phyloP scores from a whole-genome alignment of 495 filamentous ascomycete species.

The Penicillium desertorum region DNA sequence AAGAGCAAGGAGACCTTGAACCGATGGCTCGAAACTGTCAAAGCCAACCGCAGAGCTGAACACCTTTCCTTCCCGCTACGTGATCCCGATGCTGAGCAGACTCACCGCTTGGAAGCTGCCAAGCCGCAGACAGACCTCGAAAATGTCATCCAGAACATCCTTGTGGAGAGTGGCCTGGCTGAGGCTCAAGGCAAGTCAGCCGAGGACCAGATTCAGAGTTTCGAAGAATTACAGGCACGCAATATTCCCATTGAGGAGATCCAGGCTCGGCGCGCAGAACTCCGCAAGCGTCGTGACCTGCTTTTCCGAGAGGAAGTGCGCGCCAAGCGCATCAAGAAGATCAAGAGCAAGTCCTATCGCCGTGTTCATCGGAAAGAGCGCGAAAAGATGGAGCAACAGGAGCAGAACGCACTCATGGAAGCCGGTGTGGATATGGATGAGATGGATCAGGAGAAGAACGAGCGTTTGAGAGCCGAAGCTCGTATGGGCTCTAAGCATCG shows the following conservation, averaged over 20 bases:
- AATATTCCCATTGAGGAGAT: constrained; percentile 70
- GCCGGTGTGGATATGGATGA: constrained; percentile 70
- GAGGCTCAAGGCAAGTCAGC: constrained; percentile 56
- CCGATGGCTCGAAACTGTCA: constrained; percentile 92
- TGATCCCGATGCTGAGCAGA: constrained; percentile 59
- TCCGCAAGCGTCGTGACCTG: constrained; percentile 77
- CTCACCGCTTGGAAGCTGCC: constrained; percentile 45
- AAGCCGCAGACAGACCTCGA: constrained; percentile 79
- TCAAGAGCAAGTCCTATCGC: constrained; percentile 92
- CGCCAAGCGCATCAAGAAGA: constrained; percentile 93
- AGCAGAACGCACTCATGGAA: constrained; percentile 63
- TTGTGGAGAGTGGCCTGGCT: constrained; percentile 81
- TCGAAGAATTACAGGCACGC: constrained; percentile 67
- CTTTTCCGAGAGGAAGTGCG: constrained; percentile 88
- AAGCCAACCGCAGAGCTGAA: constrained; percentile 87
- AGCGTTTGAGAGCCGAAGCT: constrained; percentile 79
- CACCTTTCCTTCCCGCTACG: constrained; percentile 87
- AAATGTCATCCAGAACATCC: constrained; percentile 76
- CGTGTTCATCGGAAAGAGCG: constrained; percentile 87
- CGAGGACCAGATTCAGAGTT: constrained; percentile 64
- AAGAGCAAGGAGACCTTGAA: constrained; percentile 89
- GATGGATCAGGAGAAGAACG: constrained; percentile 74
- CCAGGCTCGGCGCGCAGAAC: constrained; percentile 67
- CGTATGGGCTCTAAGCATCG: constrained; percentile 85
- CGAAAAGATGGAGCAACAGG: constrained; percentile 68